These are phyloP conservation scores for Erodium texanum DNA, from an alignment of 441 rosid species.

Conservation along the genomic window DNA sequence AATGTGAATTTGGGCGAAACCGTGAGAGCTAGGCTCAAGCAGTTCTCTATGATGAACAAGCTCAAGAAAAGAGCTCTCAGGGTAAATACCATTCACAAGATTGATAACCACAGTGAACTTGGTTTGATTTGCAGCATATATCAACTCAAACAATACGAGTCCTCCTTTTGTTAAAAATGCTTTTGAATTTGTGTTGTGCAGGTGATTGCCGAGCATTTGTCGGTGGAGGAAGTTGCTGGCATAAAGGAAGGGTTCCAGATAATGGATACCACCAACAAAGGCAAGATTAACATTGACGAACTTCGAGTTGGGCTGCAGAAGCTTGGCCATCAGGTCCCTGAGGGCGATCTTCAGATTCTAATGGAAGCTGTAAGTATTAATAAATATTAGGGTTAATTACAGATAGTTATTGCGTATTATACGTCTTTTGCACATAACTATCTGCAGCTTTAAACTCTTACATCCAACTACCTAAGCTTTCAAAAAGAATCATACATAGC, in stretches of 20 bases:
- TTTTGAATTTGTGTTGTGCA: slow-evolving; percentile 17
- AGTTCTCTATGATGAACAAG: slow-evolving; percentile 71
- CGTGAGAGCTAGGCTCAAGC: slow-evolving; percentile 66
- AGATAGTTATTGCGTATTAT: too few relatives aligned
- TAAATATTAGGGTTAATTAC: too few relatives aligned
- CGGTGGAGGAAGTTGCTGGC: slow-evolving; percentile 66
- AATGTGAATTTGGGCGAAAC: slow-evolving; percentile 69
- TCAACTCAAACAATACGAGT: not conserved
- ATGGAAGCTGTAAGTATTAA: slow-evolving; percentile 61
- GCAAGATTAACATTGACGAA: slow-evolving; percentile 60
- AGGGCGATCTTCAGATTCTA: slow-evolving; percentile 55
- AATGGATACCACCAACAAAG: slow-evolving; percentile 56
- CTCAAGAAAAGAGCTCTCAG: slow-evolving; percentile 75
- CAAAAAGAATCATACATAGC: too few relatives aligned
- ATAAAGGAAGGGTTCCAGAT: slow-evolving; percentile 54
- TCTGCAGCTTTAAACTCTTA: too few relatives aligned
- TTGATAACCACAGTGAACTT: too few relatives aligned
- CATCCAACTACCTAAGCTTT: too few relatives aligned
- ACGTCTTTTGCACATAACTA: too few relatives aligned
- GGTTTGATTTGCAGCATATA: too few relatives aligned
- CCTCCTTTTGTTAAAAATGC: slow-evolving; percentile 7
- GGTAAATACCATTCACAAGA: slow-evolving; percentile 25
- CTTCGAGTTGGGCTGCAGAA: slow-evolving; percentile 49
- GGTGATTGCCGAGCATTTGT: slow-evolving; percentile 70
- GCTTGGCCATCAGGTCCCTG: slow-evolving; percentile 55